Percentiles rank a stretch among this genome's conserved stretches.
phyloP scores from a whole-genome alignment of 441 rosid species.

The Gossypium gossypioides region DNA sequence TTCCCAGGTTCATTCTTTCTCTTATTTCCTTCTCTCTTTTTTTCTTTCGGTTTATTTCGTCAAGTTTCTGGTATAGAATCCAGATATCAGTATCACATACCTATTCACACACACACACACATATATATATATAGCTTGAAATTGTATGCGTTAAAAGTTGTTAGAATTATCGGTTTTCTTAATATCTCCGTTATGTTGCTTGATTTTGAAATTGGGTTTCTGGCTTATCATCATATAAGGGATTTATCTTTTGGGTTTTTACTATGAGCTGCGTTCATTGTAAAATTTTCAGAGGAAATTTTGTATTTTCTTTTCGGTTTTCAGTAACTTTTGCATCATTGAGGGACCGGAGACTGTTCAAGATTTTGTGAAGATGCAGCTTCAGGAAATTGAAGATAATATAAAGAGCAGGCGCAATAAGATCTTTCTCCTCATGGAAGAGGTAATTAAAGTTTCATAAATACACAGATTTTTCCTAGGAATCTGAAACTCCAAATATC shows the following conservation, averaged over 20 bases:
- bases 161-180: background rate
- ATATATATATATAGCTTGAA: background rate
- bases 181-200: background rate
- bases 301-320: background rate
- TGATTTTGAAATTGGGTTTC: background rate
- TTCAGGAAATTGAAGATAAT: constrained; percentile 68
- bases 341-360: constrained; percentile 85
- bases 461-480: background rate
- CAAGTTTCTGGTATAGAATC: background rate
- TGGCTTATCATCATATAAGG: background rate
- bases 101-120: background rate
- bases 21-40: background rate
- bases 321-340: constrained; percentile 79
- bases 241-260: background rate
- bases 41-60: background rate
- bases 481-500: background rate
- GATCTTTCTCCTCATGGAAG: constrained; percentile 96
- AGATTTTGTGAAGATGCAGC: constrained; percentile 82
- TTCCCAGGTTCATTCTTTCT: constrained; percentile 30
- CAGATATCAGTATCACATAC: background rate
- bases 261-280: background rate
- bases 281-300: background rate
- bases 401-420: constrained; percentile 79
- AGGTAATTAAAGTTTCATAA: constrained; percentile 31
- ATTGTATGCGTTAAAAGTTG: background rate